Base-by-base conservation (phyloP, 225 moss, liverwort and hornwort genomes). In the Takakia lepidozioides region DNA sequence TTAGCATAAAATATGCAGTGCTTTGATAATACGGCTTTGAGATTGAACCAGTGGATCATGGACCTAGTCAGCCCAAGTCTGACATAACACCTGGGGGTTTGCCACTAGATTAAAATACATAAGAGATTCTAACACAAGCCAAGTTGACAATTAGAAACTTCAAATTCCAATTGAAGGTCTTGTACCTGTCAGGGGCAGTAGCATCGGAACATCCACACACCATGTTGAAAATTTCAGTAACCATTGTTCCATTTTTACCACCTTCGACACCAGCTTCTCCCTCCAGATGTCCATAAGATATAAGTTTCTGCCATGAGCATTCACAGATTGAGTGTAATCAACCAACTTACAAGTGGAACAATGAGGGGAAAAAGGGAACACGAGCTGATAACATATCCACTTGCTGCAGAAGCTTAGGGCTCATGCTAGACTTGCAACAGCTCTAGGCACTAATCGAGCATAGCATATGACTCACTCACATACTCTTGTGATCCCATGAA, bases 241-340 rank as follows among this genome's bases (percentile, higher is more conserved):
- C 80, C 40, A 75, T 65, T 29, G 64, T 76, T 51, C 65, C 81
- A 69, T 91, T 98, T 56, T 81, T 87, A 48, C 98, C 98, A 62
- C 98, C 85, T 53, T 91, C 87, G 34, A 98, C 49, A 54, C 98
- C 98, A 26, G 91, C 87, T 59, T 91, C 98, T 70, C 98, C 98
- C 54, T 83, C 98, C 60, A 98, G 61, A 63, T 98, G 91, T 41
- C 98, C 98, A 67, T 98, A 98, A 52, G 91, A 87, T 53, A 98
- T 88, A 43, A 98, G 89, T 85, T 98, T 98, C 93, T 93, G 78
- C 32, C 32, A 32, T 1, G 32, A 32, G 11, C 32, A 32, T 6
- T 6, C 11, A 11, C 11, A 7, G 8, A 6, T 16, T 10, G n/a
- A 39, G 13, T 18, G 25, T 22, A 4, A 8, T 5, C 27, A 6